Evolutionary conservation across 2,329 filamentous ascomycete genomes (phyloP).

Genomic region (Coniochaeta pulveracea): DNA sequence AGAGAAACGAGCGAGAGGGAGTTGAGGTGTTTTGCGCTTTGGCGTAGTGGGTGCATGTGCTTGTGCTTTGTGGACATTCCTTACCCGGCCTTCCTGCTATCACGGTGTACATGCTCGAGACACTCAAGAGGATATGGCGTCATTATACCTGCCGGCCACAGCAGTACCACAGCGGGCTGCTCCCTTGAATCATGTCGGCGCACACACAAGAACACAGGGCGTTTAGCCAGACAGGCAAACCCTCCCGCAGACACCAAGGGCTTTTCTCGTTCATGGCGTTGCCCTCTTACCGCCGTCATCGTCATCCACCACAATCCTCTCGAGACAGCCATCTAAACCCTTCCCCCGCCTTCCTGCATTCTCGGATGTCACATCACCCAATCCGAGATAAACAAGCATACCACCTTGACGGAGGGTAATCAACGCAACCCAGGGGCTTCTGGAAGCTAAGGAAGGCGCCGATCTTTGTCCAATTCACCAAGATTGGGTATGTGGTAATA

Average conservation of each 20-base stretch:
- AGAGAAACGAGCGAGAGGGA: no score
- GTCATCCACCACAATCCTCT: not conserved
- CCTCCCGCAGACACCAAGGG: not conserved
- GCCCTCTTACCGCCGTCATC: not conserved
- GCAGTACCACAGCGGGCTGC: not conserved
- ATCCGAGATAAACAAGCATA: not conserved
- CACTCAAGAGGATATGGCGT: not conserved
- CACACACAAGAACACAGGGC: not conserved
- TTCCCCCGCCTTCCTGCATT: conserved; percentile 1
- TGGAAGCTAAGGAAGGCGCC: conserved; percentile 2
- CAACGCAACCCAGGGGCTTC: not conserved
- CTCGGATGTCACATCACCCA: conserved; percentile 1
- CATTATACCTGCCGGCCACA: not conserved
- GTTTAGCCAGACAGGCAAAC: not conserved
- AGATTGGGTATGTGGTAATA: not conserved
- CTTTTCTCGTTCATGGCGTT: no score
- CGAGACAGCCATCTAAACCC: not conserved
- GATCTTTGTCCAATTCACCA: not conserved
- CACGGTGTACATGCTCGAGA: no score
- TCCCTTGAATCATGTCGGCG: not conserved
- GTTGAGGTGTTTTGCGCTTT: no score
- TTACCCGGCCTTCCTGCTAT: not conserved
- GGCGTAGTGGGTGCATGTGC: no score
- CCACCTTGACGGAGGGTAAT: not conserved
- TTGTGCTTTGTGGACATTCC: no score